Evolutionary conservation across 306 rosid genomes (phyloP).

Genomic region (Corylus heterophylla): DNA sequence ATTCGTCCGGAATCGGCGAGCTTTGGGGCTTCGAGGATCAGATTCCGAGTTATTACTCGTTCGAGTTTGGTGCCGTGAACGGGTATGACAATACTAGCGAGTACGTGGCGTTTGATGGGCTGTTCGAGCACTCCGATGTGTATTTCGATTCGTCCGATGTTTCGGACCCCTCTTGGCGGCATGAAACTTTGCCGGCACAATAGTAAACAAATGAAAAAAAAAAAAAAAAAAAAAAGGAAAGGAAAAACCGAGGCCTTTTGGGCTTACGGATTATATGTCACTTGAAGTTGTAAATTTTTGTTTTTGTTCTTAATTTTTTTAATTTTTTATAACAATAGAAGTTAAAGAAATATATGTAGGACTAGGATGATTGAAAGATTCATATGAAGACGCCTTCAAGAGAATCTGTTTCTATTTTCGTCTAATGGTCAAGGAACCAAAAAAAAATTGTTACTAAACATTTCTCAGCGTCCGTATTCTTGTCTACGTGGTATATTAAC

Average conservation of each 20-base stretch:
- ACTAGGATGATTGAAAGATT: background rate
- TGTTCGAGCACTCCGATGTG: slow-evolving; percentile 68
- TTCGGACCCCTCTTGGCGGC: slow-evolving; percentile 61
- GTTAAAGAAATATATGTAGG: slow-evolving; percentile 11
- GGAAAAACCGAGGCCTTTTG: background rate
- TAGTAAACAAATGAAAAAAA: slow-evolving; percentile 8
- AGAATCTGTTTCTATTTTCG: background rate
- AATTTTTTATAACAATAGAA: background rate
- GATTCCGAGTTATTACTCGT: slow-evolving; percentile 59
- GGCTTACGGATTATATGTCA: slow-evolving; percentile 9
- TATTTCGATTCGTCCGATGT: slow-evolving; percentile 55
- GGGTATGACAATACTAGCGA: slow-evolving; percentile 27
- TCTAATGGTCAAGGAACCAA: background rate
- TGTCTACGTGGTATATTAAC: no score
- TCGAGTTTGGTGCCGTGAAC: slow-evolving; percentile 47
- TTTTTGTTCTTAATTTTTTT: background rate
- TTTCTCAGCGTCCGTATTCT: no score
- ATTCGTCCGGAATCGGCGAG: slow-evolving; percentile 64
- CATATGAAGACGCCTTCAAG: background rate
- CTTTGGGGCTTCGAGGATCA: slow-evolving; percentile 69
- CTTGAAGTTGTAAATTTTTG: slow-evolving; percentile 37
- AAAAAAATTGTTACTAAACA: no score
- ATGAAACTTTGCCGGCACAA: slow-evolving; percentile 66
- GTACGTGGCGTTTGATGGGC: slow-evolving; percentile 58
- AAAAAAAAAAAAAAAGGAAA: background rate